Evolutionary conservation across 345 rosid species (phyloP).

Genomic region (Linum tenue): DNA sequence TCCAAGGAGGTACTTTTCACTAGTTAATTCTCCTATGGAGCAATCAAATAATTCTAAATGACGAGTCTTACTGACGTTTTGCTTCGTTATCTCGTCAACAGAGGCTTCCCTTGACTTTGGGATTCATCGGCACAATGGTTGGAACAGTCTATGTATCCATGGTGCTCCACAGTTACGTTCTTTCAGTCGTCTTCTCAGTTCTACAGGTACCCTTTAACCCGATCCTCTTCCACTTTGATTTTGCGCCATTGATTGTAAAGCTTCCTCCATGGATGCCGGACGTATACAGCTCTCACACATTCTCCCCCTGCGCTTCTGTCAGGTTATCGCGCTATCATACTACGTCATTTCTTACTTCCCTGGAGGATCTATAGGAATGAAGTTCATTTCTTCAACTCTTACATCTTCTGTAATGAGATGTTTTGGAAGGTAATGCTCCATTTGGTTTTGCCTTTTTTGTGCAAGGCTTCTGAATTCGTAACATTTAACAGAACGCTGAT

Average conservation of each 20-base stretch:
- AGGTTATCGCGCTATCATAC: conserved; percentile 57
- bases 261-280: conserved; percentile 6
- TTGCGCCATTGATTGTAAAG: background rate
- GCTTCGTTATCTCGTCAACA: conserved; percentile 19
- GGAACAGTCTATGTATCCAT: conserved; percentile 91
- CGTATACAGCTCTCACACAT: no score
- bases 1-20: conserved; percentile 56
- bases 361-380: conserved; percentile 2
- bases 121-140: conserved; percentile 74
- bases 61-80: no score
- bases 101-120: conserved; percentile 85
- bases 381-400: background rate
- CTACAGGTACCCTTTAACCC: conserved; percentile 47
- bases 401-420: background rate
- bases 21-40: no score
- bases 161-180: conserved; percentile 88
- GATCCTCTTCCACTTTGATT: no score
- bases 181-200: conserved; percentile 80
- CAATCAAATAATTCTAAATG: background rate
- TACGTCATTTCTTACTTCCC: conserved; percentile 54
- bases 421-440: background rate
- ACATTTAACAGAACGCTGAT: no score
- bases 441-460: no score
- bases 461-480: no score
- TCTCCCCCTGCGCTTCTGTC: no score